These are phyloP conservation scores for Kalmanozyma brasiliensis DNA, from an alignment of 1,284 basidiomycete species.

Conservation along the genomic window DNA sequence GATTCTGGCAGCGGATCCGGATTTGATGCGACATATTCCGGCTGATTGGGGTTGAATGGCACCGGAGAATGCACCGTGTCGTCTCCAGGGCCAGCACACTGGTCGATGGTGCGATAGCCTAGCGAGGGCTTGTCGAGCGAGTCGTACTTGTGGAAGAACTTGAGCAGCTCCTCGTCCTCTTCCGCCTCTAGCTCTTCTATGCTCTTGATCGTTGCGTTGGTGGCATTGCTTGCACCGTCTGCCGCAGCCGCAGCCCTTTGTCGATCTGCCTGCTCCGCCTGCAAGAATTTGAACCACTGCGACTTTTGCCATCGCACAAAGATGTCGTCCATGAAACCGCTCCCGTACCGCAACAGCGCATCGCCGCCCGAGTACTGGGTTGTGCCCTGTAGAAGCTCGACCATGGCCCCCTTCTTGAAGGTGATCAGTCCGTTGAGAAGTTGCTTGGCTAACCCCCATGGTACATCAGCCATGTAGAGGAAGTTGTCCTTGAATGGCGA, in stretches of 20 bases:
- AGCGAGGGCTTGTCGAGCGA: slow-evolving; percentile 49
- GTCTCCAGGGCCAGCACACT: slow-evolving; percentile 55
- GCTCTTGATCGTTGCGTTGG: slow-evolving; percentile 17
- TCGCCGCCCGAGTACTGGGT: slow-evolving; percentile 38
- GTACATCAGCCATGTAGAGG: slow-evolving; percentile 59
- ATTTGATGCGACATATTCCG: slow-evolving; percentile 62
- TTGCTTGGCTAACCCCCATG: slow-evolving; percentile 52
- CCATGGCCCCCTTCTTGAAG: slow-evolving; percentile 44
- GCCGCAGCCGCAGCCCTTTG: slow-evolving; percentile 20
- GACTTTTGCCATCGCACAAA: slow-evolving; percentile 47
- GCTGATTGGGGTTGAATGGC: slow-evolving; percentile 52
- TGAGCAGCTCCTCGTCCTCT: slow-evolving; percentile 40
- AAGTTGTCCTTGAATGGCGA: slow-evolving; percentile 63
- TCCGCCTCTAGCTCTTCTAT: slow-evolving; percentile 43
- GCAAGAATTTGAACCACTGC: slow-evolving; percentile 45
- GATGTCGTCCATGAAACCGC: slow-evolving; percentile 43
- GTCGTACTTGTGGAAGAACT: slow-evolving; percentile 42
- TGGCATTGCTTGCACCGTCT: slow-evolving; percentile 20
- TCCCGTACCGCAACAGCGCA: slow-evolving; percentile 29
- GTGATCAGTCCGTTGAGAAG: slow-evolving; percentile 45
- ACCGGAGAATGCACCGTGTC: slow-evolving; percentile 59
- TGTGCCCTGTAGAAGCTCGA: slow-evolving; percentile 40
- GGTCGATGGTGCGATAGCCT: slow-evolving; percentile 66
- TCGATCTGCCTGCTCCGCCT: slow-evolving; percentile 23
- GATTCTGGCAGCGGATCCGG: slow-evolving; percentile 28